phyloP scores from a whole-genome alignment of 2,329 filamentous ascomycete genomes.

The Fusarium dlaminii region DNA sequence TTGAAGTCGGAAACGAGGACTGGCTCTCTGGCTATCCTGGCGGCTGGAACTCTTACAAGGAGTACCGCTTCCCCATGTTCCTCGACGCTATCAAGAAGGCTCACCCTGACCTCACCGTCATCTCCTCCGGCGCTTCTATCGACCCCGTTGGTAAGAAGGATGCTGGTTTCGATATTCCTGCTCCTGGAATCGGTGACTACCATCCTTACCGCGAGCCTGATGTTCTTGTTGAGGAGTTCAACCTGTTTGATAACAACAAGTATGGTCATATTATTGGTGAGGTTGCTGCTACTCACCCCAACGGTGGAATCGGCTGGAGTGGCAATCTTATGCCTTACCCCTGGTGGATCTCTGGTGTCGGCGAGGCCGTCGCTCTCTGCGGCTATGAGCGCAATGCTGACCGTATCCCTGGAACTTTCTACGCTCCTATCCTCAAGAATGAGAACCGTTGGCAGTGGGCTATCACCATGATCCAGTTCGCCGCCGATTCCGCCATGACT shows the following conservation, averaged over 20 bases:
- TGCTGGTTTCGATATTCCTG: constrained; percentile 51
- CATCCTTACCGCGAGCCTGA: constrained; percentile 63
- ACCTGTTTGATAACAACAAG: constrained; percentile 61
- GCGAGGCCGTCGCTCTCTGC: constrained; percentile 72
- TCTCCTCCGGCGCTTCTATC: constrained; percentile 58
- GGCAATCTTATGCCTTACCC: constrained; percentile 58
- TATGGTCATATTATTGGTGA: constrained; percentile 56
- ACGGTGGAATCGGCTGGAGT: constrained; percentile 59
- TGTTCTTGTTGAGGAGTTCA: constrained; percentile 59
- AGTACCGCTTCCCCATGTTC: constrained; percentile 68
- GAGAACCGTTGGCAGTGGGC: constrained; percentile 62
- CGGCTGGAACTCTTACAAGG: constrained; percentile 59
- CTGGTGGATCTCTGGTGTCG: constrained; percentile 67
- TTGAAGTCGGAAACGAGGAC: constrained; percentile 77
- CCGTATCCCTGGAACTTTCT: constrained; percentile 63
- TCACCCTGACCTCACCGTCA: constrained; percentile 67
- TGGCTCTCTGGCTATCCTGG: constrained; percentile 62
- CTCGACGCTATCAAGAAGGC: constrained; percentile 65
- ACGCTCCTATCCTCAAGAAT: constrained; percentile 60
- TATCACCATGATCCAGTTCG: constrained; percentile 60
- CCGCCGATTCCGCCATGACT: constrained; percentile 58
- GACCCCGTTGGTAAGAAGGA: constrained; percentile 45
- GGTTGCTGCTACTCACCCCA: constrained; percentile 61
- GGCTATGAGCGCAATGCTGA: constrained; percentile 73
- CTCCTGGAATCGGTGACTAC: constrained; percentile 57